These are phyloP conservation scores for Podaxis sp. DNA, from an alignment of 768 basidiomycete genomes.

Conservation along the genomic window DNA sequence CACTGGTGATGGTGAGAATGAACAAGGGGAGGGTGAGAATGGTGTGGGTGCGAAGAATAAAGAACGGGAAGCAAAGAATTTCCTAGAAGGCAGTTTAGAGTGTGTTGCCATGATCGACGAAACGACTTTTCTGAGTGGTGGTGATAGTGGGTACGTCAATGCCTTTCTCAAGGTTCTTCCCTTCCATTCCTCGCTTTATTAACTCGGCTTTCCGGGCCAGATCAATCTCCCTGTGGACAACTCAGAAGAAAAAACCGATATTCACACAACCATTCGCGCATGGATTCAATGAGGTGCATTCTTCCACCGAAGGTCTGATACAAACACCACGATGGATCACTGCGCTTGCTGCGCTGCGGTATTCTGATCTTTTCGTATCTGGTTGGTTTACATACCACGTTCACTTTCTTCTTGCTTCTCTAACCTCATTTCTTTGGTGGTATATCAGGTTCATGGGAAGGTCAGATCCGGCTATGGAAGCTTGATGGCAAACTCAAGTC, in stretches of 20 bases:
- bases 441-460: conserved; percentile 87
- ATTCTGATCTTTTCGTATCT: conserved; percentile 89
- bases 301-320: conserved; percentile 73
- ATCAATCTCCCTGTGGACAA: conserved; percentile 91
- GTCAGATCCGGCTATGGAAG: conserved; percentile 87
- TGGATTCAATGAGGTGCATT: conserved; percentile 71
- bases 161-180: neutral
- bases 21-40: conserved; percentile 17
- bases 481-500: conserved; percentile 77
- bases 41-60: conserved; percentile 31
- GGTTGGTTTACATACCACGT: conserved; percentile 46
- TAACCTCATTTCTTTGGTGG: neutral
- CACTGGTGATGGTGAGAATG: conserved; percentile 40
- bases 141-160: conserved; percentile 88
- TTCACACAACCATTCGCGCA: conserved; percentile 87
- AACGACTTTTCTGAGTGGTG: conserved; percentile 87
- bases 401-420: neutral
- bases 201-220: conserved; percentile 36
- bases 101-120: conserved; percentile 96
- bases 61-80: conserved; percentile 44
- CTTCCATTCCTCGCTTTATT: neutral
- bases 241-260: conserved; percentile 91
- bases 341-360: conserved; percentile 75
- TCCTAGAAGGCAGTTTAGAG: conserved; percentile 90
- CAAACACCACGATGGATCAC: conserved; percentile 91